Base-by-base conservation (phyloP, 2,329 filamentous ascomycete species). In the Cylindrodendrum hubeiense region DNA sequence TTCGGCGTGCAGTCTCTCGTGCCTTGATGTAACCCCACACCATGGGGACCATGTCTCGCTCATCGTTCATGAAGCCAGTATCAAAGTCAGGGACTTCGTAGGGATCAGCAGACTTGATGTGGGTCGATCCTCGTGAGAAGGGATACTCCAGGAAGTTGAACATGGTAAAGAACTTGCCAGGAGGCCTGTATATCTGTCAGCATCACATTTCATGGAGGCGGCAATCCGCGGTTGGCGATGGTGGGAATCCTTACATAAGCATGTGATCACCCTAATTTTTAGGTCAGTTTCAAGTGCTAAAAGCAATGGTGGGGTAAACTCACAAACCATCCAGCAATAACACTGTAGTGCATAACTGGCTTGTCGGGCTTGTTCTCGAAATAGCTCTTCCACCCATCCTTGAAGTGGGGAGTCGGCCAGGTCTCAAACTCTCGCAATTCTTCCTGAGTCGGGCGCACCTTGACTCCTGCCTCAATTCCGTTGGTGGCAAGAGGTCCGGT, bases 311-410 rank as follows among this genome's bases (percentile, higher is more conserved):
- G 1, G 28, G 47, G 2, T 30, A n/a, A n/a, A 50, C 47, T 50
- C 15, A 50, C 86, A 33, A 88, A 88, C 84, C 84, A 88, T 67
- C 90, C 90, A 17, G 91, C 83, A 74, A 95, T 94, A 60, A 94
- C 88, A 2, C 87, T 91, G 80, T 95, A 95, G 76, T 95, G 93
- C 92, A 95, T 95, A 46, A 95, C 92, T 0, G 92, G 93, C 85
- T 95, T 95, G 79, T 95, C 92, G 1, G 91, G 91, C 83, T 94
- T 94, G 76, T 95, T 81, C 83, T 93, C 92, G 80, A 95, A 95
- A 82, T 95, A 95, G 58, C 87, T 90, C 72, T 95, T 89, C 91
- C 92, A 95, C 3, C 92, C 91, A 7, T 87, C 86, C 49, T 85
- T 86, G 83, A 95, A 95, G 57, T 93, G 89, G 12, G 89, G 88